Evolutionary conservation across 331 rosid species (phyloP), one percentile per base, ranked within the genome.

Genomic region (Acacia pycnantha): DNA sequence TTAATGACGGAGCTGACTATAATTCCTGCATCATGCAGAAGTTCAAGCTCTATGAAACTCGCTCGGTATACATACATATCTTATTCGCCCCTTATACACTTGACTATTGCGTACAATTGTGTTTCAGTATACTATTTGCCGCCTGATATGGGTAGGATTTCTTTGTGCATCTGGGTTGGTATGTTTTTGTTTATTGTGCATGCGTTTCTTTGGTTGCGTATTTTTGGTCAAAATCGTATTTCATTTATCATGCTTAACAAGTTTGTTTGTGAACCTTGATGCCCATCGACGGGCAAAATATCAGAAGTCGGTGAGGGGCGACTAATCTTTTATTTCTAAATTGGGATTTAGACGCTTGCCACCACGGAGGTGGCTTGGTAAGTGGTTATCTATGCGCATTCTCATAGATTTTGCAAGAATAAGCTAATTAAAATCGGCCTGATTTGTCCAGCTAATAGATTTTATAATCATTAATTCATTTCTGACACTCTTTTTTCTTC

Each of bases 11-110:
- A 85, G 84, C 76, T 70, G 89, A 77, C 87, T 46, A 76, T 4
- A 88, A 78, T 67, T 76, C 90, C 66, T 82, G 79, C 82, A 79
- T 82, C 77, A 84, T 96, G 97, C 96, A 96, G 85, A 96, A 94
- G 88, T 96, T 96, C 94, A 94, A 86, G 84, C 99, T 96, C 68
- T 92, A 96, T 21, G 99, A 96, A 84, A 92, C 98, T 29, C 92
- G 89, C 83, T 91, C 98, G 95, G 99, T 96, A 93, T 73, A 7
- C 21, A 71, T 56, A 61, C 68, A 70, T 56, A 61, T 85, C 53
- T 68, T 58, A 19, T 58, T 62, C 21, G 5, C 58, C 71, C 43
- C 74, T 26, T 81, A 0, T 19, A 4, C 21, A 58, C n/a, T 70
- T 40, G 29, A 31, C 18, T 71, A 31, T 35, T 53, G 68, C 19